Evolutionary conservation across 495 filamentous ascomycete species (phyloP).

Genomic region (Aspergillus olivimuriae): DNA sequence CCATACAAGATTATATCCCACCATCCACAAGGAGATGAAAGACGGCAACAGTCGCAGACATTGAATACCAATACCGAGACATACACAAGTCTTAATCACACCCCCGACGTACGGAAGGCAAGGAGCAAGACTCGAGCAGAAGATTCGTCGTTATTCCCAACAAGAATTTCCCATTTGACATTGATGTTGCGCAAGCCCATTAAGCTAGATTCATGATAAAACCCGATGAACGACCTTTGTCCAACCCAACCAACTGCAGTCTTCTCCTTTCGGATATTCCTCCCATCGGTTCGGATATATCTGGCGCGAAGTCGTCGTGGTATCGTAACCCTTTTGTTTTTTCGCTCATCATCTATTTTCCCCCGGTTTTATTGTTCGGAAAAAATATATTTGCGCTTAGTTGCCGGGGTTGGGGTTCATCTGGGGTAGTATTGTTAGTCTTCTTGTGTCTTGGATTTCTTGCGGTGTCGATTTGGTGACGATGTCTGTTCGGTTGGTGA

Average conservation of each 20-base stretch:
- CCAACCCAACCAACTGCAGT: neutral
- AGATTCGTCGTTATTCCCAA: no score
- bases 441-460: no score
- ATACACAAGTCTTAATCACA: no score
- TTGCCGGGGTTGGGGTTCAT: constrained; percentile 27
- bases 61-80: no score
- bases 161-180: constrained; percentile 15
- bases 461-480: no score
- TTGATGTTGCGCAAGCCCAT: constrained; percentile 10
- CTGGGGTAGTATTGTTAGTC: no score
- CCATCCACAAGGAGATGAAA: no score
- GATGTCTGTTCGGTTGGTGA: no score
- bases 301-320: neutral
- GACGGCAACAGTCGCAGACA: no score
- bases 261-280: neutral
- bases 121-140: no score
- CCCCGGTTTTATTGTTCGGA: neutral
- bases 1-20: no score
- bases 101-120: no score
- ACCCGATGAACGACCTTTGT: constrained; percentile 1
- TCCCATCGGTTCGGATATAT: neutral
- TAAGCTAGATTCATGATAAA: constrained; percentile 1
- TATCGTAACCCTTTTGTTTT: neutral
- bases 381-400: constrained; percentile 5
- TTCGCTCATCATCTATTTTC: constrained; percentile 1